phyloP scores from a whole-genome alignment of 1,284 basidiomycete genomes.

The Meira miltonrushii region DNA sequence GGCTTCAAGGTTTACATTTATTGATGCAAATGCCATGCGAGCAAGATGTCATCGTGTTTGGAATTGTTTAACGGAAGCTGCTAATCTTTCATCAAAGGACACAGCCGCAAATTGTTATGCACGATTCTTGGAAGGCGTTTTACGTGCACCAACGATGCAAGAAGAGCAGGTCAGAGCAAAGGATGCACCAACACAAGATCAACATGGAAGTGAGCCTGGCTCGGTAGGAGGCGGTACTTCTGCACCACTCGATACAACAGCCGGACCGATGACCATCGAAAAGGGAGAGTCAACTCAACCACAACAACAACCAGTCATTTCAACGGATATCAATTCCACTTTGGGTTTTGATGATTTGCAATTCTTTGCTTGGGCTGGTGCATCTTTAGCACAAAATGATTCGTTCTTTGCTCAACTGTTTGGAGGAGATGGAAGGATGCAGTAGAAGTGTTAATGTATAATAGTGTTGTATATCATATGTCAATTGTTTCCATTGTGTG shows the following conservation, averaged over 20 bases:
- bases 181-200: too few relatives aligned
- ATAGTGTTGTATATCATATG: too few relatives aligned
- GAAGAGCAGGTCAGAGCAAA: too few relatives aligned
- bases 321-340: not conserved
- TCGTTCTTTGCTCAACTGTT: not conserved
- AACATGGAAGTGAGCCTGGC: too few relatives aligned
- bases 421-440: not conserved
- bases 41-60: conserved; percentile 8
- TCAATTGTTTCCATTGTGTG: too few relatives aligned
- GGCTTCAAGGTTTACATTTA: conserved; percentile 20
- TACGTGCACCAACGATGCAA: not conserved
- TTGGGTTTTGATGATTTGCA: conserved; percentile 10
- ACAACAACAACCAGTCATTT: not conserved
- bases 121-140: conserved; percentile 6
- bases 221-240: too few relatives aligned
- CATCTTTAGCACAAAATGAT: conserved; percentile 1
- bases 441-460: too few relatives aligned
- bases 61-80: not conserved
- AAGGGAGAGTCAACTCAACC: not conserved
- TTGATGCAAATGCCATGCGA: conserved; percentile 18
- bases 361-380: conserved; percentile 10
- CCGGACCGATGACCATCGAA: too few relatives aligned
- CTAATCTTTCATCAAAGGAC: not conserved
- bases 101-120: conserved; percentile 8
- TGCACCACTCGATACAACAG: too few relatives aligned